Base-by-base conservation (phyloP, 2,329 filamentous ascomycete species). In the Chaetomium sp. region DNA sequence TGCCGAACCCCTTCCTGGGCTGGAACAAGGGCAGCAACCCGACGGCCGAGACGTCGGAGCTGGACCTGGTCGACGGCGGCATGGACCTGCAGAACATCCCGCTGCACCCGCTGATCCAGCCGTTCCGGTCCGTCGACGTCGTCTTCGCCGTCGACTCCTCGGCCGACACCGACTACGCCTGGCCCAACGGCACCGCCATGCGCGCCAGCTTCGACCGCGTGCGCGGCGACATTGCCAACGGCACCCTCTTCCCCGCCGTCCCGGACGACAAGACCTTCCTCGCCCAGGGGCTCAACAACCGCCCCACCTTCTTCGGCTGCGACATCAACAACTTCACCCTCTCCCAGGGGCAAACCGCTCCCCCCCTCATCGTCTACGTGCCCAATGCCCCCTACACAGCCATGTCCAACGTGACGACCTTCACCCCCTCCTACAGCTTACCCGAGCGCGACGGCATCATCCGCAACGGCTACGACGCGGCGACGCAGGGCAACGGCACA, bases 311-410 rank as follows among this genome's bases (percentile, higher is more conserved):
- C 74, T 89, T 89, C 74, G 87, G 87, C 70, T 89, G 87, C 77
- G 77, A 83, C 69, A 66, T 70, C 66, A 8, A 27, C 67, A 77
- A 77, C 69, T 75, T 77, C 59, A 69, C 73, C 19, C 56, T 72
- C n/a, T 9, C 58, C 12, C 8, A 16, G 4, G 59, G 57, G 50
- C 68, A 70, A 16, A 13, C 38, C 42, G 61, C 69, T 0, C 73
- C 75, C 0, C 76, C 76, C 0, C 66, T 78, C 4, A 9, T 78
- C 60, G 75, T 78, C 68, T 99, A 99, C 79, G 76, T 98, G 54
- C 92, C 95, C 64, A 96, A 95, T 74, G 83, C 88, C 25, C 93
- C 93, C 1, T 97, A 96, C 78, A 84, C 88, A 55, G 85, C 85
- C 74, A 78, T 83, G 69, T 90, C 88, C 76, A 98, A 98, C 80